Conservation (phyloP, 2,329 filamentous ascomycete species). For the Nemania sp. region DNA sequence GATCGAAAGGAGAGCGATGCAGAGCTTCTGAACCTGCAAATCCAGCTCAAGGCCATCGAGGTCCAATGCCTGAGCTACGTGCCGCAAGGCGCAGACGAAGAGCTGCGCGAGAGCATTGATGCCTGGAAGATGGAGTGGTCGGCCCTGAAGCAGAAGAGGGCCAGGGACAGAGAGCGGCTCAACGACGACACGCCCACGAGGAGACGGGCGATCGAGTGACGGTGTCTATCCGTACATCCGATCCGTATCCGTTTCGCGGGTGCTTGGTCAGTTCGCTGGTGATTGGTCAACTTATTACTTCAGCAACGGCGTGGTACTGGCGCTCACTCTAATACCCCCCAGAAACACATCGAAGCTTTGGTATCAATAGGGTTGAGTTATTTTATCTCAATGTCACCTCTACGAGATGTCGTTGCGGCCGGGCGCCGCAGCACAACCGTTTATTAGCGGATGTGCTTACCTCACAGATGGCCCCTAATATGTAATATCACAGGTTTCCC, state of each 20-base stretch:
- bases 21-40: conserved; percentile 64
- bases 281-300: too few relatives aligned
- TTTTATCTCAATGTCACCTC: too few relatives aligned
- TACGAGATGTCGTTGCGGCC: too few relatives aligned
- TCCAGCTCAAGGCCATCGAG: conserved; percentile 66
- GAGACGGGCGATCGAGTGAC: neutral
- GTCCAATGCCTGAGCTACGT: conserved; percentile 56
- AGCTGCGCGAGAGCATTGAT: conserved; percentile 62
- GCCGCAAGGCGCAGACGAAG: conserved; percentile 56
- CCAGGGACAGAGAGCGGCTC: conserved; percentile 33
- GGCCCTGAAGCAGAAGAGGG: conserved; percentile 53
- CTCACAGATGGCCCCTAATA: too few relatives aligned
- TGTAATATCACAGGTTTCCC: too few relatives aligned
- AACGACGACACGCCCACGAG: conserved; percentile 24
- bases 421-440: too few relatives aligned
- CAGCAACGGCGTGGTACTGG: too few relatives aligned
- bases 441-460: too few relatives aligned
- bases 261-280: too few relatives aligned
- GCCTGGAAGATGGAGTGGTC: conserved; percentile 67
- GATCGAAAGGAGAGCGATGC: conserved; percentile 62
- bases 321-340: too few relatives aligned
- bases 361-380: too few relatives aligned
- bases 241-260: neutral
- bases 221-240: neutral
- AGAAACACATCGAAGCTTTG: too few relatives aligned